Percentiles rank a stretch among this genome's conserved stretches.
Conservation (phyloP, 176 grass and related monocot genomes). For the Oryza glaberrima region DNA sequence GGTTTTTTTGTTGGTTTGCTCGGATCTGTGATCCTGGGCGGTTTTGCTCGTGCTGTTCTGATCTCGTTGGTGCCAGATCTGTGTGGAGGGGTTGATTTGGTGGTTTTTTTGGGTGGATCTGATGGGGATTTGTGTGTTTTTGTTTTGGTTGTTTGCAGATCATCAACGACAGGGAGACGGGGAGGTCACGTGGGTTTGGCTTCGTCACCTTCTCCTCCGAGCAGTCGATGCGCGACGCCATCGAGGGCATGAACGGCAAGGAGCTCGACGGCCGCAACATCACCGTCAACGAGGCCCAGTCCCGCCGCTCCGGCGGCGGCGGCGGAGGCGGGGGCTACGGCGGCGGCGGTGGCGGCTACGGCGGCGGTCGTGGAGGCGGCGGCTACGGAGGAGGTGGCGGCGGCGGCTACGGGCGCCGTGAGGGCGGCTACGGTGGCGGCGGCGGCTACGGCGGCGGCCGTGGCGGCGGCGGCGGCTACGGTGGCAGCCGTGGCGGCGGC, state of each 20-base stretch:
- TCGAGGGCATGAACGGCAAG: slow-evolving; percentile 85
- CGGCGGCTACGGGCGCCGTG: slow-evolving; percentile 35
- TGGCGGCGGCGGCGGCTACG: background rate
- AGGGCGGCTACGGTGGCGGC: slow-evolving; percentile 5
- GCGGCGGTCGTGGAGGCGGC: background rate
- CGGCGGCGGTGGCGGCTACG: background rate
- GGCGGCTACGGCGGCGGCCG: too few relatives aligned
- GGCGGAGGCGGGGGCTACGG: background rate
- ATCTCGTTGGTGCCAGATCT: background rate
- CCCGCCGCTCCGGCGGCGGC: slow-evolving; percentile 50
- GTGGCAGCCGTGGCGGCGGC: background rate
- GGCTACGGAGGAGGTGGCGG: slow-evolving; percentile 36
- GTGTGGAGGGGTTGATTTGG: background rate
- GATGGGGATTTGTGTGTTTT: background rate
- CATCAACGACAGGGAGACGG: slow-evolving; percentile 94
- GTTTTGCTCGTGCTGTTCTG: too few relatives aligned
- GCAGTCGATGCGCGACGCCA: slow-evolving; percentile 82
- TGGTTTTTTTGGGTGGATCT: slow-evolving; percentile 6
- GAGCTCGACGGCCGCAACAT: slow-evolving; percentile 78
- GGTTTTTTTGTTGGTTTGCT: background rate
- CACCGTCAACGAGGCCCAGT: slow-evolving; percentile 96
- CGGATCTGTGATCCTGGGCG: background rate
- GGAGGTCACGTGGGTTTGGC: slow-evolving; percentile 84
- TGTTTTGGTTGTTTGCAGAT: slow-evolving; percentile 38
- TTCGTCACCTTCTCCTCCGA: slow-evolving; percentile 79